Base-by-base conservation (phyloP, 148 eudicot species). In the Camellia granthamiana region DNA sequence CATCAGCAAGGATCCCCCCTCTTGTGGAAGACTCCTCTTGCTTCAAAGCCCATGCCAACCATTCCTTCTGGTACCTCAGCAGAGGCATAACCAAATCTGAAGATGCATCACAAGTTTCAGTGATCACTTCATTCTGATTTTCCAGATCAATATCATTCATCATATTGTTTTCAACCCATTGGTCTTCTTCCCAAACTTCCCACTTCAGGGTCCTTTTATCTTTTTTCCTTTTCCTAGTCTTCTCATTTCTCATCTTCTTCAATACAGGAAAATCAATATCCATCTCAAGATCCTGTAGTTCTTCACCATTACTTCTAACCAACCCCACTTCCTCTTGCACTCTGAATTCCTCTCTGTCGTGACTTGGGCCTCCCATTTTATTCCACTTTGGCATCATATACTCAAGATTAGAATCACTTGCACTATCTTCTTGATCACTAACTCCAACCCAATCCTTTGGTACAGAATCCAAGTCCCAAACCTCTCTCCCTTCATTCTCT, bases 1-100 rank as follows among this genome's bases (percentile, higher is more conserved):
- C 98, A 87, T 97, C 98, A 30, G 99, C 99, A 82, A 97, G 98
- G 79, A 97, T 97, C 49, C 99, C 98, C 21, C 99, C 99, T 86
- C 84, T 85, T 55, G 84, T 83, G 42, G 58, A 72, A 66, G 97
- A 92, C 79, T 90, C 90, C 85, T 97, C 98, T 87, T 97, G 98
- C 69, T 92, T 88, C 81, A 94, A 81, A 16, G 95, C 95, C 99
- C 98, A 97, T 76, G 93, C 88, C 79, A 97, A 84, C 99, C 99
- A 92, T 85, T 97, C 99, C 82, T 90, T 97, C 84, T 97, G 99
- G 86, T 90, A 97, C 84, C 99, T 90, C 82, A 94, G 83, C 68
- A 97, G 82, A 41, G 88, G 92, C 79, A 91, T 83, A 77, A 84
- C 81, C 80, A 97, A 82, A 78, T 91, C 93, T 6, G 90, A 76